Conservation (phyloP, 1,284 basidiomycete species). For the Boletus smithii region DNA sequence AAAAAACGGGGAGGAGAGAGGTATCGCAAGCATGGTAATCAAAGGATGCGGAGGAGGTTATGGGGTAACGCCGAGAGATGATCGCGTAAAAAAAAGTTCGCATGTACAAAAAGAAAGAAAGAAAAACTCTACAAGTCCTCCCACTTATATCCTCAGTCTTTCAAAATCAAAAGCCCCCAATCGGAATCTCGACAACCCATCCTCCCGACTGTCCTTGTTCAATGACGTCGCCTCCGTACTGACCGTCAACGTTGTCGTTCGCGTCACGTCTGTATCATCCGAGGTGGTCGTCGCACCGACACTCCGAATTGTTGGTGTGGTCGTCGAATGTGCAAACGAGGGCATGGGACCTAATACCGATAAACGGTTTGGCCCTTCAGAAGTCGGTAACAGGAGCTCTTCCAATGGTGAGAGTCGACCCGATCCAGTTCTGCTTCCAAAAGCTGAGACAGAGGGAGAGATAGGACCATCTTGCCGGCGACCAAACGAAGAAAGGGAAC, state of each 20-base stretch:
- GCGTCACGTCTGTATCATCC: constrained; percentile 30
- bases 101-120: neutral
- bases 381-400: constrained; percentile 13
- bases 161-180: constrained; percentile 27
- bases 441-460: constrained; percentile 39
- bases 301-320: constrained; percentile 32
- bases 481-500: constrained; percentile 52
- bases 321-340: constrained; percentile 28
- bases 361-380: constrained; percentile 28
- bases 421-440: constrained; percentile 31
- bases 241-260: constrained; percentile 22
- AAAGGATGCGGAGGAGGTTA: neutral
- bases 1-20: neutral
- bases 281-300: constrained; percentile 33
- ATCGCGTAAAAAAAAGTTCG: constrained; percentile 4
- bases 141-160: constrained; percentile 9
- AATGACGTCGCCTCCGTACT: constrained; percentile 10
- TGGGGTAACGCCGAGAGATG: constrained; percentile 14
- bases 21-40: constrained; percentile 15
- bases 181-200: constrained; percentile 9
- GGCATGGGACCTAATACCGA: constrained; percentile 36
- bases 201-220: constrained; percentile 13
- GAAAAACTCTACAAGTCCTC: neutral
- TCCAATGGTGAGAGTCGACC: constrained; percentile 24
- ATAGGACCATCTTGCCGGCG: constrained; percentile 33